Conservation (phyloP, 768 basidiomycete genomes). For the Phlebiopsis gigantea region DNA sequence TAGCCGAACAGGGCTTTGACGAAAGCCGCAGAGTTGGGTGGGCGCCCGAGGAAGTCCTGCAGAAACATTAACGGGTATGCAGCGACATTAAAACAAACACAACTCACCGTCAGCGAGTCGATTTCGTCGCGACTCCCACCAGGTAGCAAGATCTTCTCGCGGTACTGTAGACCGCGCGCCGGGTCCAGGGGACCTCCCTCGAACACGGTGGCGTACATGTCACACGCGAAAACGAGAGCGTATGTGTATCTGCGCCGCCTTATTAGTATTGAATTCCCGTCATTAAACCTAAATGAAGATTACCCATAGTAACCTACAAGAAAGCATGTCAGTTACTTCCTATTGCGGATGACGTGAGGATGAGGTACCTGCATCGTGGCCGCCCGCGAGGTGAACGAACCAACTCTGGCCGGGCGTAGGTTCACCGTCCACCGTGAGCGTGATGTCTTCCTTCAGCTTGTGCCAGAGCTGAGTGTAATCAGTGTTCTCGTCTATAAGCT, state of each 20-base stretch:
- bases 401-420: slow-evolving; percentile 64
- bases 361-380: slow-evolving; percentile 43
- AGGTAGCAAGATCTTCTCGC: slow-evolving; percentile 65
- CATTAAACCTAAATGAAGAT: background rate
- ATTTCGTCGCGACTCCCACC: slow-evolving; percentile 80
- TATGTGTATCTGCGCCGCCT: slow-evolving; percentile 45
- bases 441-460: slow-evolving; percentile 58
- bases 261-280: background rate
- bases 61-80: background rate
- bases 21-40: slow-evolving; percentile 73
- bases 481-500: slow-evolving; percentile 37
- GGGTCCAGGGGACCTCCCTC: slow-evolving; percentile 72
- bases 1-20: slow-evolving; percentile 62
- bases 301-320: slow-evolving; percentile 68
- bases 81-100: background rate
- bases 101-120: slow-evolving; percentile 62
- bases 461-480: slow-evolving; percentile 80
- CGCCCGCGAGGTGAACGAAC: slow-evolving; percentile 73
- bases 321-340: too few relatives aligned
- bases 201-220: slow-evolving; percentile 71
- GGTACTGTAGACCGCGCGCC: slow-evolving; percentile 58
- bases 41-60: slow-evolving; percentile 77
- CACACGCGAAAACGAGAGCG: slow-evolving; percentile 56
- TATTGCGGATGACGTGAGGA: too few relatives aligned
- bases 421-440: slow-evolving; percentile 57